Conservation (phyloP, 106 monocot genomes). For the Acorus gramineus region DNA sequence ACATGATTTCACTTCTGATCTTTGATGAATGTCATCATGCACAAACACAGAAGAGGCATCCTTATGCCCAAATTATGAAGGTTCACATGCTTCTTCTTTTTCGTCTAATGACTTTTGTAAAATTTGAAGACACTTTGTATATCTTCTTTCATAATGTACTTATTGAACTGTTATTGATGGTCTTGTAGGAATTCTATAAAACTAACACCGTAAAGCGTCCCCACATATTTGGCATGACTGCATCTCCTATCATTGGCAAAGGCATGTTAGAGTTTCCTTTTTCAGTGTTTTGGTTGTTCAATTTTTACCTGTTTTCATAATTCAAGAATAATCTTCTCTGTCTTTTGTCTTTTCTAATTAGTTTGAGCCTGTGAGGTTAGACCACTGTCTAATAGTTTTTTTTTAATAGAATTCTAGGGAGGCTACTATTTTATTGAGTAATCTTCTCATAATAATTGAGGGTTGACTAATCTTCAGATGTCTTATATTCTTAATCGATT, state of each 20-base stretch:
- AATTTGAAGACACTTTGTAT: background rate
- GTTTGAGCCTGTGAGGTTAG: too few relatives aligned
- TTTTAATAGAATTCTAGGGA: too few relatives aligned
- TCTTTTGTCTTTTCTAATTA: too few relatives aligned
- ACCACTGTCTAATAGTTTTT: too few relatives aligned
- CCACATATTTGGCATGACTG: slow-evolving; percentile 97
- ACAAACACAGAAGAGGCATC: slow-evolving; percentile 72
- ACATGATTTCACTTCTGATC: slow-evolving; percentile 65
- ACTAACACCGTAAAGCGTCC: slow-evolving; percentile 26
- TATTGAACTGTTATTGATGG: background rate
- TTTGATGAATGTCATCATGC: slow-evolving; percentile 99
- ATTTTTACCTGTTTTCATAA: background rate
- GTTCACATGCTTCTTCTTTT: slow-evolving; percentile 15
- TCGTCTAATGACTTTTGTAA: background rate
- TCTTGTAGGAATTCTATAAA: slow-evolving; percentile 71
- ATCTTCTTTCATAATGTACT: too few relatives aligned
- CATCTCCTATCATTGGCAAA: slow-evolving; percentile 95
- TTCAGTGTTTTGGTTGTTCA: background rate
- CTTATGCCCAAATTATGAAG: slow-evolving; percentile 99
- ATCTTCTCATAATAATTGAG: too few relatives aligned
- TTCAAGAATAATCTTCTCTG: too few relatives aligned
- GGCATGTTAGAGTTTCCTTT: slow-evolving; percentile 25
- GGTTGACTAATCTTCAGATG: too few relatives aligned
- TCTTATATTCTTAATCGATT: too few relatives aligned
- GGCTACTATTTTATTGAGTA: too few relatives aligned